Base-by-base conservation (phyloP, 495 filamentous ascomycete genomes). In the Hypoxylon cercidicola region DNA sequence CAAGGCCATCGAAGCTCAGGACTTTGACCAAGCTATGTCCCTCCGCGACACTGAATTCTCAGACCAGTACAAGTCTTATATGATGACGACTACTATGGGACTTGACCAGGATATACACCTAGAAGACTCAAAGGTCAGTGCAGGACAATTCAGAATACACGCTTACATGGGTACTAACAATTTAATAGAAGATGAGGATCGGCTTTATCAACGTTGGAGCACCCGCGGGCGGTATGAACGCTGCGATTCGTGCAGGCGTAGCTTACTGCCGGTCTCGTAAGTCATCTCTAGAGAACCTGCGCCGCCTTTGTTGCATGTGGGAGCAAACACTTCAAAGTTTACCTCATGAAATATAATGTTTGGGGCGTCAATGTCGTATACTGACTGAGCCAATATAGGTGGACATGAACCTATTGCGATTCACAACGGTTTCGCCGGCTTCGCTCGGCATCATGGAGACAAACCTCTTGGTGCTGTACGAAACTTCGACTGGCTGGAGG, bases 191-290 rank as follows among this genome's bases (percentile, higher is more conserved):
- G 68, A 93, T 97, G 92, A 88, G 87, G 35, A 92, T 99, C 68
- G 95, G 90, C 6, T 94, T 98, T 63, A 90, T 99, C 72, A 96
- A 99, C 70, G 93, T 99, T 56, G 96, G 96, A 65, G 96, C 96
- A 23, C 96, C 96, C 5, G 96, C 96, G n/a, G 96, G 95, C 70
- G 96, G 96, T 73, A 97, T 99, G 89, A 99, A 99, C 77, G 92
- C 93, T 41, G 94, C 96, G 18, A 96, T 96, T 15, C 88, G 96
- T 52, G 95, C 93, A 15, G 95, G 92, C 10, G 93, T 97, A 10
- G 91, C 92, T n/a, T 99, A 97, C 80, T 98, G 94, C 73, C 76
- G 96, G 30, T 89, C 90, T n/a, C 88, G 94, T 68, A 63, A 62
- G 64, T 25, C 10, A 55, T 15, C 40, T 32, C 55, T 12, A 15